A percentile compares a stretch with the other conserved stretches of the same genome.
Evolutionary conservation across 164 flowering plant species (phyloP).

Genomic region (Amborella trichopoda): DNA sequence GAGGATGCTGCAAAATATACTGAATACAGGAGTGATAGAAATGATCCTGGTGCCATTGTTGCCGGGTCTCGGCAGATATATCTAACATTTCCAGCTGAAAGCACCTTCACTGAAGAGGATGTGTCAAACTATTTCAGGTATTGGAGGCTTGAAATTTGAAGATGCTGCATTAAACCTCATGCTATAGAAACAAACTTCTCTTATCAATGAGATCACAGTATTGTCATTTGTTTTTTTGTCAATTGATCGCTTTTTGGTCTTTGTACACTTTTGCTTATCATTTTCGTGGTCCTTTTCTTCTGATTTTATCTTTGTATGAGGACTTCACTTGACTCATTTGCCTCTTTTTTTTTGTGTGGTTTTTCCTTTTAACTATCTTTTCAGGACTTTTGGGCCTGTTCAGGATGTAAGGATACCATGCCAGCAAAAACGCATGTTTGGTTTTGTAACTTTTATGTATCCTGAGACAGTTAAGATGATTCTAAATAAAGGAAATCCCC

Average conservation of each 20-base stretch:
- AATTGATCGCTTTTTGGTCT: background rate
- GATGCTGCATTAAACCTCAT: too few relatives aligned
- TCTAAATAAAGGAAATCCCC: constrained; percentile 69
- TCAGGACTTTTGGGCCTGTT: constrained; percentile 71
- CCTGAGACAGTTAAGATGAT: constrained; percentile 64
- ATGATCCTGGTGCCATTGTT: constrained; percentile 54
- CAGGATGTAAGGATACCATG: constrained; percentile 97
- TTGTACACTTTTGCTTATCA: background rate
- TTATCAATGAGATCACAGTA: too few relatives aligned
- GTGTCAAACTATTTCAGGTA: constrained; percentile 80
- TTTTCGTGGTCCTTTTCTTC: too few relatives aligned
- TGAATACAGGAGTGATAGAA: constrained; percentile 44
- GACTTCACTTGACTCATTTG: too few relatives aligned
- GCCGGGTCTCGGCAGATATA: constrained; percentile 84
- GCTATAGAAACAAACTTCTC: too few relatives aligned
- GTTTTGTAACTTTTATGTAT: constrained; percentile 76
- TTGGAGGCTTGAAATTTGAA: background rate
- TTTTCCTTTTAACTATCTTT: background rate
- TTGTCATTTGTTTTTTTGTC: too few relatives aligned
- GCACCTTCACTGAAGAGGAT: constrained; percentile 81
- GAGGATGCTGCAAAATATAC: constrained; percentile 61
- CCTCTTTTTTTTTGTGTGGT: background rate
- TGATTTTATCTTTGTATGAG: too few relatives aligned
- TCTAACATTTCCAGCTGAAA: constrained; percentile 89
- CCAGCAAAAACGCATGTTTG: constrained; percentile 88